These are phyloP conservation scores for Rubia occidens DNA, from an alignment of 305 asterid genomes.

Conservation along the genomic window DNA sequence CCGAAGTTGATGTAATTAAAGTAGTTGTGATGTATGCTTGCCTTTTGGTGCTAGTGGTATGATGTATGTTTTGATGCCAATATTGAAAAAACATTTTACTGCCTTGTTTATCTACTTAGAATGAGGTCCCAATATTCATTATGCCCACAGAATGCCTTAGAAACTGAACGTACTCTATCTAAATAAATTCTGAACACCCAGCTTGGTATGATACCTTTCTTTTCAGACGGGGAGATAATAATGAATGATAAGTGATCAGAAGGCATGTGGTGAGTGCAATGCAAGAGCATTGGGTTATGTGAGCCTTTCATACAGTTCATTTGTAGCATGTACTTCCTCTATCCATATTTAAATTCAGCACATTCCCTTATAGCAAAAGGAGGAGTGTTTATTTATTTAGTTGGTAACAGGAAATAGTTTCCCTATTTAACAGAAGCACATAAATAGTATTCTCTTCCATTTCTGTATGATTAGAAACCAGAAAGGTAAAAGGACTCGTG, in stretches of 20 bases:
- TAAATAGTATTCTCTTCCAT: neutral
- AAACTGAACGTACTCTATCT: neutral
- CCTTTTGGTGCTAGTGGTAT: neutral
- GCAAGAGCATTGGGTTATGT: neutral
- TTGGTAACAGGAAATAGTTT: neutral
- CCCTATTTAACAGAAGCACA: neutral
- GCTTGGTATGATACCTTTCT: neutral
- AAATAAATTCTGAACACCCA: neutral
- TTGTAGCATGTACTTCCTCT: neutral
- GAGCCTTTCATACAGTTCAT: neutral
- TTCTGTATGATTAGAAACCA: neutral
- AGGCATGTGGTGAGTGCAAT: neutral
- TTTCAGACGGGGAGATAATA: neutral
- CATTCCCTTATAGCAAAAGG: neutral
- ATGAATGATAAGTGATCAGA: neutral
- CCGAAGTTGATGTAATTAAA: neutral
- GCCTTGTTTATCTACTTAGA: neutral
- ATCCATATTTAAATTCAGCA: neutral
- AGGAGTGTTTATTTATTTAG: neutral
- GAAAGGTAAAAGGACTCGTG: neutral
- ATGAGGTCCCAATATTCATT: neutral
- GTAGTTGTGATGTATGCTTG: neutral
- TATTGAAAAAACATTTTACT: neutral
- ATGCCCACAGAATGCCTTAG: neutral
- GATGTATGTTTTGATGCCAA: neutral